Evolutionary conservation across 495 filamentous ascomycete species (phyloP).

Genomic region (Penicillium lagena): DNA sequence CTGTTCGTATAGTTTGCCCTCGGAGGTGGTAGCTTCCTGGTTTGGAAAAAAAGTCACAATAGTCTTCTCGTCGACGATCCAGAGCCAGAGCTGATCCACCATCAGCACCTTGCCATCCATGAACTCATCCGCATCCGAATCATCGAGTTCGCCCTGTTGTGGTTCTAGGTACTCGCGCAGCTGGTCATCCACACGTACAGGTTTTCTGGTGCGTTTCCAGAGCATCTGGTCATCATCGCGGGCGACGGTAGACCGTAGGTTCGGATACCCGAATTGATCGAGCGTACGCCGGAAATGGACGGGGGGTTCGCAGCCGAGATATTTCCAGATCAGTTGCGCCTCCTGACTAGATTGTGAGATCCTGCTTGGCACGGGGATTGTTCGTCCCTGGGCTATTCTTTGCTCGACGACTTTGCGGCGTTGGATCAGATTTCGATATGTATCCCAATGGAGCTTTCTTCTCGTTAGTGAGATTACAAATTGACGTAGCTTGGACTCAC

Average conservation of each 20-base stretch:
- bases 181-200: constrained; percentile 21
- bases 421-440: constrained; percentile 51
- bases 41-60: constrained; percentile 54
- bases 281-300: constrained; percentile 59
- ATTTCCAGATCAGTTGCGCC: constrained; percentile 57
- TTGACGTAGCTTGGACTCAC: constrained; percentile 10
- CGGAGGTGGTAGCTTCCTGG: constrained; percentile 34
- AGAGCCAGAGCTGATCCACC: constrained; percentile 67
- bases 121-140: constrained; percentile 20
- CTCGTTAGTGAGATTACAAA: too few species aligned
- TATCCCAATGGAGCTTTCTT: constrained; percentile 54
- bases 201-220: constrained; percentile 58
- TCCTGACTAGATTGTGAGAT: constrained; percentile 51
- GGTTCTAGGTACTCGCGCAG: constrained; percentile 13
- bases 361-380: constrained; percentile 48
- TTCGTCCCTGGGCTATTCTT: constrained; percentile 48
- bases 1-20: constrained; percentile 53
- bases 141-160: constrained; percentile 8
- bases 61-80: constrained; percentile 56
- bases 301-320: constrained; percentile 56
- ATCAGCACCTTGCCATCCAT: constrained; percentile 57
- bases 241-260: constrained; percentile 52
- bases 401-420: constrained; percentile 53
- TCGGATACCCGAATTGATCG: constrained; percentile 62
- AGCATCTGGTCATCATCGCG: constrained; percentile 66